Conservation (phyloP, 371 early-diverging fungal species). For the Thermomucor indicae-seudaticae region DNA sequence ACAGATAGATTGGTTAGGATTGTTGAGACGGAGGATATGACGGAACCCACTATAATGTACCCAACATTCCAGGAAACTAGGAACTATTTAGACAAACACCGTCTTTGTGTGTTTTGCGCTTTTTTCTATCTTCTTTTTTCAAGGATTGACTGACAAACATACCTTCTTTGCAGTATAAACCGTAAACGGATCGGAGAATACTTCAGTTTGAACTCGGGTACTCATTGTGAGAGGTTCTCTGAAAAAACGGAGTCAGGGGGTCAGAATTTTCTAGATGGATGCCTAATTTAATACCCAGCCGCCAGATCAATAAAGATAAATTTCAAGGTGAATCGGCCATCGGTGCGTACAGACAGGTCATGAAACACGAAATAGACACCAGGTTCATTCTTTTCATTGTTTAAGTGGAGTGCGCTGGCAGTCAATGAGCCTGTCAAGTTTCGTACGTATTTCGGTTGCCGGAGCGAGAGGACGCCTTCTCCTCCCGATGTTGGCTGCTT, state of each 20-base stretch:
- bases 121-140: background rate
- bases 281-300: constrained; percentile 7
- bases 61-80: constrained; percentile 61
- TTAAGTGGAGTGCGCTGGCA: constrained; percentile 14
- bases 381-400: constrained; percentile 21
- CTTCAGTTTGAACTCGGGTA: constrained; percentile 21
- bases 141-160: background rate
- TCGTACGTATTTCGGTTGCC: constrained; percentile 8
- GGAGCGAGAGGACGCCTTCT: constrained; percentile 10
- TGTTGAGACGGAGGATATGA: background rate
- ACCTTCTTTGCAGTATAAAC: constrained; percentile 45
- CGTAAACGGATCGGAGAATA: constrained; percentile 34
- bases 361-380: constrained; percentile 57
- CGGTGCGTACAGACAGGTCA: constrained; percentile 44
- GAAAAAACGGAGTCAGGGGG: background rate
- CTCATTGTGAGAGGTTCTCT: constrained; percentile 22
- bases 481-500: background rate
- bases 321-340: constrained; percentile 40
- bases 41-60: constrained; percentile 16
- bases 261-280: background rate
- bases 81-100: background rate
- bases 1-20: background rate
- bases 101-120: background rate
- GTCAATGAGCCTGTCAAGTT: constrained; percentile 13
- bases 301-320: constrained; percentile 33